Percentiles rank a stretch among this genome's conserved stretches.
Conservation (phyloP, 768 basidiomycete species). For the Pleurotus salmoneostramineus region DNA sequence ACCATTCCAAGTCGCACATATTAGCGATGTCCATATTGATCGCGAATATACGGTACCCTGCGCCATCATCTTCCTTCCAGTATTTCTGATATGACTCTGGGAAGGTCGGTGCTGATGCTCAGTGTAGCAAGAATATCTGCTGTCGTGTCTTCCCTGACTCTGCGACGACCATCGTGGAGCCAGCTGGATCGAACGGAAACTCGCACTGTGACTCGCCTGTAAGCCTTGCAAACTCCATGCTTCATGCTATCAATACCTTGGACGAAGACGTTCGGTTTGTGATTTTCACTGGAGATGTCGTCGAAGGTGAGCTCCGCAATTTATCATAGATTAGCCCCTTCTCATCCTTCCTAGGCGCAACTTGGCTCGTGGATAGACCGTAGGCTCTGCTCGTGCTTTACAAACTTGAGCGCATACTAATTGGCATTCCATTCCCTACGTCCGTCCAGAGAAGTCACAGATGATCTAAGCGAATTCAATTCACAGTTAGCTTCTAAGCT, state of each 20-base stretch:
- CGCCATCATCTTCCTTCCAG: background rate
- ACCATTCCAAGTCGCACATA: slow-evolving; percentile 30
- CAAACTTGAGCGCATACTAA: background rate
- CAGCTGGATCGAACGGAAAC: slow-evolving; percentile 28
- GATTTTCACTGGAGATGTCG: slow-evolving; percentile 39
- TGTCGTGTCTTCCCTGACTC: slow-evolving; percentile 26
- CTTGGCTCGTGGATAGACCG: slow-evolving; percentile 24
- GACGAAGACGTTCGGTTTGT: slow-evolving; percentile 20
- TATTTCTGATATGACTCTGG: background rate
- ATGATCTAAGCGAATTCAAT: slow-evolving; percentile 24
- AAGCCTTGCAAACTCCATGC: slow-evolving; percentile 30
- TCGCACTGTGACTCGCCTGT: slow-evolving; percentile 31
- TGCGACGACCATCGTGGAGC: slow-evolving; percentile 16
- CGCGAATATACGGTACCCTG: slow-evolving; percentile 25
- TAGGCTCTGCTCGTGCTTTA: slow-evolving; percentile 11
- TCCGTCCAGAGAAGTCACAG: slow-evolving; percentile 19
- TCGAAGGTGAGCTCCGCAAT: slow-evolving; percentile 20
- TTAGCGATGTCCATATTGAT: slow-evolving; percentile 38
- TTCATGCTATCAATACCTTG: slow-evolving; percentile 22
- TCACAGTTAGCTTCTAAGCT: slow-evolving; percentile 22
- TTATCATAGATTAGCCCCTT: background rate
- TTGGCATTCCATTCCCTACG: background rate
- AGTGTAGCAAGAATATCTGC: slow-evolving; percentile 34
- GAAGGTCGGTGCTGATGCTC: slow-evolving; percentile 28
- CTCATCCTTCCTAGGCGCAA: slow-evolving; percentile 14